These are phyloP conservation scores for Lactarius sanguifluus DNA, from an alignment of 768 basidiomycete species.

Conservation along the genomic window DNA sequence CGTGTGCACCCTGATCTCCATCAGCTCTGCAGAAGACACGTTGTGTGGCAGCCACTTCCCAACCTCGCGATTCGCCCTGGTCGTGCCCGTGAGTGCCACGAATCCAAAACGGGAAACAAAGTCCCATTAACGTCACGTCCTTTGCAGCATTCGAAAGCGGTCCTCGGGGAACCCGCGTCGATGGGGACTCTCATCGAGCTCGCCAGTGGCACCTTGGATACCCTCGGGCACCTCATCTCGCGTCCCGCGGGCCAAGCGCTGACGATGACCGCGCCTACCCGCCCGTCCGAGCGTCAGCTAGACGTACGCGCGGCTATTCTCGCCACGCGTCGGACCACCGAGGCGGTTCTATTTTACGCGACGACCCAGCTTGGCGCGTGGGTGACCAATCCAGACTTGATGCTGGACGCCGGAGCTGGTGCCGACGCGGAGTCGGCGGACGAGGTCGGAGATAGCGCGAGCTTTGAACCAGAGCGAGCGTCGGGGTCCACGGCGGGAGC, in stretches of 20 bases:
- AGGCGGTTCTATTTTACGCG: slow-evolving; percentile 66
- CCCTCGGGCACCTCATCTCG: slow-evolving; percentile 64
- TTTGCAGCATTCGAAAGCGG: slow-evolving; percentile 78
- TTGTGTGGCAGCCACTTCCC: slow-evolving; percentile 69
- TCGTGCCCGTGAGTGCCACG: slow-evolving; percentile 62
- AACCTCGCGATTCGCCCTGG: slow-evolving; percentile 63
- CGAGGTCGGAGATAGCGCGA: slow-evolving; percentile 29
- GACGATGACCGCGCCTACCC: slow-evolving; percentile 35
- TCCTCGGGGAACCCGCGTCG: slow-evolving; percentile 78
- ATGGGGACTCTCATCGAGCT: slow-evolving; percentile 87
- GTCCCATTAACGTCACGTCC: not conserved
- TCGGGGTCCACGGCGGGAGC: slow-evolving; percentile 41
- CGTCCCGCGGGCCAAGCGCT: slow-evolving; percentile 59
- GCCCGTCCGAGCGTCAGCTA: slow-evolving; percentile 44
- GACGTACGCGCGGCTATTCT: slow-evolving; percentile 57
- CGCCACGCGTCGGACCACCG: slow-evolving; percentile 61
- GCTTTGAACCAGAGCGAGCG: slow-evolving; percentile 39
- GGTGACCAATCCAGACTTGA: slow-evolving; percentile 68
- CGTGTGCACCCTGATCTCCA: slow-evolving; percentile 63
- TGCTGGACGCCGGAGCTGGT: slow-evolving; percentile 27
- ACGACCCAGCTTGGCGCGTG: slow-evolving; percentile 79
- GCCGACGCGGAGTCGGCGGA: slow-evolving; percentile 46
- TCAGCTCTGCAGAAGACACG: slow-evolving; percentile 68
- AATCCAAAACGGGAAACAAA: too few species aligned
- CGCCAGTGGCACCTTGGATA: slow-evolving; percentile 72